These are phyloP conservation scores for Halteria grandinella DNA, from an alignment of 73 alveolate species.

Conservation along the genomic window DNA sequence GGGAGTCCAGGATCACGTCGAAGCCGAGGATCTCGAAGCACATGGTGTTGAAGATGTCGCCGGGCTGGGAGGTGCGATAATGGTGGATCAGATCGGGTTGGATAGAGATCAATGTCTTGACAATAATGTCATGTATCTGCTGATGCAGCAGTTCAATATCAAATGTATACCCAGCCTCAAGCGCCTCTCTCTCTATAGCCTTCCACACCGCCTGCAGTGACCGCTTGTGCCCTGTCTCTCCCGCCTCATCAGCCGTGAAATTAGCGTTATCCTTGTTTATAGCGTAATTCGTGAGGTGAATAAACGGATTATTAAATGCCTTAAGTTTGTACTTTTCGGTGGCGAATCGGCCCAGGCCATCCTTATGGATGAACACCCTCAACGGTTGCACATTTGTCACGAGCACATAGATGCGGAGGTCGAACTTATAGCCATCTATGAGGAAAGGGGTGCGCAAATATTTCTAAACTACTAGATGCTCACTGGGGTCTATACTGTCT, in stretches of 20 bases:
- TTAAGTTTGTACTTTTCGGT: slow-evolving; percentile 65
- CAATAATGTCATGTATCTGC: slow-evolving; percentile 45
- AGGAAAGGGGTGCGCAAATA: slow-evolving; percentile 89
- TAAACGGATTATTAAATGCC: slow-evolving; percentile 44
- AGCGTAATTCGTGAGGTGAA: slow-evolving; percentile 69
- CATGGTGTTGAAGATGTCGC: slow-evolving; percentile 35
- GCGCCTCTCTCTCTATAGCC: slow-evolving; percentile 1
- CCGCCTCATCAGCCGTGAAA: slow-evolving; percentile 25
- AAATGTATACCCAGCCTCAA: no score
- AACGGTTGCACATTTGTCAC: slow-evolving; percentile 93
- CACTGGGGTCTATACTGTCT: slow-evolving; percentile 67
- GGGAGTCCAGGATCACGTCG: slow-evolving; percentile 35
- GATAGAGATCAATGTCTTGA: slow-evolving; percentile 59
- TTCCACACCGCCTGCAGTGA: neutral
- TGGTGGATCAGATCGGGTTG: slow-evolving; percentile 59
- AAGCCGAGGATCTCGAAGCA: slow-evolving; percentile 66
- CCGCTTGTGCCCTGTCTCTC: slow-evolving; percentile 52
- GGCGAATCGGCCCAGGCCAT: slow-evolving; percentile 93
- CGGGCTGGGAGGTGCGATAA: slow-evolving; percentile 49
- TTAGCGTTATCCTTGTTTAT: slow-evolving; percentile 45
- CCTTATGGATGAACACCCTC: slow-evolving; percentile 86
- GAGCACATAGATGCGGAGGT: slow-evolving; percentile 89
- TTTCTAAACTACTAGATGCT: slow-evolving; percentile 84
- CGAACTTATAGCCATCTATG: slow-evolving; percentile 91
- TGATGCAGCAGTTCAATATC: slow-evolving; percentile 31